A percentile compares a stretch with the other conserved stretches of the same genome.
Evolutionary conservation across 108 stramenopile genomes (phyloP).

Genomic region (Fistulifera solaris): DNA sequence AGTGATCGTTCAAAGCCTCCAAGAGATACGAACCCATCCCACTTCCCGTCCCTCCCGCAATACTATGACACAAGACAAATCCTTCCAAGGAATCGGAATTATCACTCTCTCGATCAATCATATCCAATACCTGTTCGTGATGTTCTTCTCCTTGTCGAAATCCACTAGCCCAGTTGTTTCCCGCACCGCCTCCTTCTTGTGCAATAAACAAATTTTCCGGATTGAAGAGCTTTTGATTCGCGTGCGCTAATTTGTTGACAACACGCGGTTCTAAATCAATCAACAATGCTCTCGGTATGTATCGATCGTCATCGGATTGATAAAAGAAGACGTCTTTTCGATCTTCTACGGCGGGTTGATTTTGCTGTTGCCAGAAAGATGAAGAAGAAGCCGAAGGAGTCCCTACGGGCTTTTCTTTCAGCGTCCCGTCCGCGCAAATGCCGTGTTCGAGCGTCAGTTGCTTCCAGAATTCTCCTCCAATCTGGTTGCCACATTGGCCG

Average conservation of each 20-base stretch:
- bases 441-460: constrained; percentile 98
- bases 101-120: constrained; percentile 98
- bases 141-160: constrained; percentile 89
- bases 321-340: constrained; percentile 99
- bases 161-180: constrained; percentile 97
- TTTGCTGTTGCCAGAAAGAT: background rate
- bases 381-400: constrained; percentile 1
- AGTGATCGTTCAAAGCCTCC: constrained; percentile 96
- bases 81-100: constrained; percentile 96
- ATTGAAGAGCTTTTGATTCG: constrained; percentile 84
- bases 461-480: constrained; percentile 99
- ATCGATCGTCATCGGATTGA: constrained; percentile 89
- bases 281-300: constrained; percentile 91
- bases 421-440: constrained; percentile 84
- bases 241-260: constrained; percentile 81
- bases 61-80: constrained; percentile 93
- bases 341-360: constrained; percentile 70
- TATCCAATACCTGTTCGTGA: constrained; percentile 94
- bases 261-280: constrained; percentile 98
- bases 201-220: constrained; percentile 95
- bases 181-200: constrained; percentile 96
- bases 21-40: constrained; percentile 97
- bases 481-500: constrained; percentile 99
- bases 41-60: constrained; percentile 97
- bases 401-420: constrained; percentile 32